Percentiles rank a stretch among this genome's conserved stretches.
Evolutionary conservation across 176 grass and related monocot genomes (phyloP).

Genomic region (Avena insularis): DNA sequence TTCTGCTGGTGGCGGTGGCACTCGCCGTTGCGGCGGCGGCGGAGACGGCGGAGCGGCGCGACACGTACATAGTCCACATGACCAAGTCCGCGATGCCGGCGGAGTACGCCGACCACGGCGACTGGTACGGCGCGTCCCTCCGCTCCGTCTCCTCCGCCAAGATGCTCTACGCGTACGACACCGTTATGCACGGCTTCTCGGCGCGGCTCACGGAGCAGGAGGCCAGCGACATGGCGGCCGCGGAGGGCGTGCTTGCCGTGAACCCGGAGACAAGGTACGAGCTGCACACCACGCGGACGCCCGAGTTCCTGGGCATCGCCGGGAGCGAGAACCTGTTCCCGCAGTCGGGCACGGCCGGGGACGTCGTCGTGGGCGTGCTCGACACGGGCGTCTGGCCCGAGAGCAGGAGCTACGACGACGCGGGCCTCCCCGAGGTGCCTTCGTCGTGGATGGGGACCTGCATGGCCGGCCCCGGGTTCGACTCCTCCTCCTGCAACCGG

Average conservation of each 20-base stretch:
- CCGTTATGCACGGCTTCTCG: conserved; percentile 78
- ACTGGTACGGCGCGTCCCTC: conserved; percentile 90
- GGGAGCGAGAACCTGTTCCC: conserved; percentile 49
- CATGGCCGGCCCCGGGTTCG: conserved; percentile 50
- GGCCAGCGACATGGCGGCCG: conserved; percentile 49
- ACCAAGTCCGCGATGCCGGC: conserved; percentile 79
- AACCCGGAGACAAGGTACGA: conserved; percentile 71
- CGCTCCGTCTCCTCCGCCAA: conserved; percentile 62
- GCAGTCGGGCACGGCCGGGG: conserved; percentile 51
- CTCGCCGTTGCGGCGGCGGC: not conserved
- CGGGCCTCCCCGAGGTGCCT: conserved; percentile 58
- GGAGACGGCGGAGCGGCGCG: conserved; percentile 16
- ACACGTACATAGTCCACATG: conserved; percentile 96
- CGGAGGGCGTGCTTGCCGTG: conserved; percentile 61
- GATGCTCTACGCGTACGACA: conserved; percentile 88
- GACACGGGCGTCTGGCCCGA: conserved; percentile 93
- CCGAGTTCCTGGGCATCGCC: conserved; percentile 86
- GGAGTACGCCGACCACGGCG: conserved; percentile 58
- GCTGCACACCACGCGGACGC: conserved; percentile 92
- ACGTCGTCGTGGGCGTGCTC: conserved; percentile 84
- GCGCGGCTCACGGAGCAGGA: conserved; percentile 65
- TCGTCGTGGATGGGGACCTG: conserved; percentile 78
- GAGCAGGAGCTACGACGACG: conserved; percentile 80
- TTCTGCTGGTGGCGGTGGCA: not conserved
- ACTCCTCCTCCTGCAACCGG: conserved; percentile 68